Percentiles rank a stretch among this genome's conserved stretches.
phyloP scores from a whole-genome alignment of 305 asterid genomes.

The Fraxinus ornus region DNA sequence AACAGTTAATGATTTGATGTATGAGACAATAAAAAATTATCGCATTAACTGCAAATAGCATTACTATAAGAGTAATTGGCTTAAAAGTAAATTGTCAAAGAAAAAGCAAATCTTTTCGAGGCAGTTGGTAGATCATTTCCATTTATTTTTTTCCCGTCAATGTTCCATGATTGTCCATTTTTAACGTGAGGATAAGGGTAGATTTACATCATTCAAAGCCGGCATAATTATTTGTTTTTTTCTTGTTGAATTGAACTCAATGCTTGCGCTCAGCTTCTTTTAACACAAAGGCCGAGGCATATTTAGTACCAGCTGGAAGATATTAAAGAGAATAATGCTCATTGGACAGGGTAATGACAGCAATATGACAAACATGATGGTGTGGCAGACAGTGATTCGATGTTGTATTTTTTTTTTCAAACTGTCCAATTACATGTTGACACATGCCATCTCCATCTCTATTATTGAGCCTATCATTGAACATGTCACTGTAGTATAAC shows the following conservation, averaged over 20 bases:
- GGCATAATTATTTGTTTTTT: not conserved
- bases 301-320: not conserved
- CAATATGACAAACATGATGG: too few species aligned
- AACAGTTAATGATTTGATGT: too few species aligned
- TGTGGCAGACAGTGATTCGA: too few species aligned
- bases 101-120: slow-evolving; percentile 34
- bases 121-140: slow-evolving; percentile 45
- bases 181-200: not conserved
- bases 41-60: too few species aligned
- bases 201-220: not conserved
- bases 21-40: too few species aligned
- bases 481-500: too few species aligned
- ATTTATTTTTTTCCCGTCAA: slow-evolving; percentile 30
- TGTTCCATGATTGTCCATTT: not conserved
- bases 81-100: slow-evolving; percentile 28
- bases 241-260: not conserved
- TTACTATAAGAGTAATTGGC: slow-evolving; percentile 20
- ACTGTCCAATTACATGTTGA: too few species aligned
- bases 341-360: too few species aligned
- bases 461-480: too few species aligned
- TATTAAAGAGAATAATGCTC: too few species aligned
- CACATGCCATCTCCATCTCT: too few species aligned
- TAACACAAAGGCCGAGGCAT: not conserved
- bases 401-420: too few species aligned
- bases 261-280: not conserved